These are phyloP conservation scores for Triangularia setosa DNA, from an alignment of 2,329 filamentous ascomycete genomes.

Conservation along the genomic window DNA sequence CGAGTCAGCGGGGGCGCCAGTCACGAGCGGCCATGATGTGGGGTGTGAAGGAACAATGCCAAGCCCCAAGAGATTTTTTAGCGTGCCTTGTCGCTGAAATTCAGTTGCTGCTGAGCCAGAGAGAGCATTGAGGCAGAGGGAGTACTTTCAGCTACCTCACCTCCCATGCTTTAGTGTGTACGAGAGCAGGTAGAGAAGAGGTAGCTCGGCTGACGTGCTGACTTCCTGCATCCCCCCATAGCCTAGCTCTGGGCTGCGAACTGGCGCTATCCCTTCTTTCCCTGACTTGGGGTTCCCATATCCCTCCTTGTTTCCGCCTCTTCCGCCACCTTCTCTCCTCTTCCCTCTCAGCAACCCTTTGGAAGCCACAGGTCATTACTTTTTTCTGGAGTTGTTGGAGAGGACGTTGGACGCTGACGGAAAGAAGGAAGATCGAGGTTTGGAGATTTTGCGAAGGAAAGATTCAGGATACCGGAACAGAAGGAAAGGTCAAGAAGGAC, in stretches of 20 bases:
- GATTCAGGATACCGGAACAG: no score
- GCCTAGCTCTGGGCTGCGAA: slow-evolving; percentile 10
- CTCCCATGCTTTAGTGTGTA: not conserved
- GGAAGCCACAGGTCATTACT: slow-evolving; percentile 20
- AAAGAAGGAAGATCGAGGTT: slow-evolving; percentile 17
- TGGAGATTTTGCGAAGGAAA: not conserved
- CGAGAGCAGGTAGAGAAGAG: not conserved
- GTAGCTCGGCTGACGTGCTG: not conserved
- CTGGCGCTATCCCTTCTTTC: slow-evolving; percentile 23
- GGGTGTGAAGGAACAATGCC: slow-evolving; percentile 10
- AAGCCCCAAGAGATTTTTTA: slow-evolving; percentile 22
- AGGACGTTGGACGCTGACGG: slow-evolving; percentile 22
- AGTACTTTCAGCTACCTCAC: not conserved
- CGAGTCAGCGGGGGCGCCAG: slow-evolving; percentile 16
- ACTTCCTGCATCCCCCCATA: not conserved
- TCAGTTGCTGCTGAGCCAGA: not conserved
- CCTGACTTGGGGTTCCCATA: slow-evolving; percentile 10
- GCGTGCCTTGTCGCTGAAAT: slow-evolving; percentile 9
- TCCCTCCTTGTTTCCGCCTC: slow-evolving; percentile 24
- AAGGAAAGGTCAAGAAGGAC: slow-evolving; percentile 2
- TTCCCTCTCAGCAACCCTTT: slow-evolving; percentile 22
- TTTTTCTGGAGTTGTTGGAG: slow-evolving; percentile 30
- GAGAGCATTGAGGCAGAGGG: not conserved
- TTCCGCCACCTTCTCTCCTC: slow-evolving; percentile 20
- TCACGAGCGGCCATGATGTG: slow-evolving; percentile 8